These are phyloP conservation scores for Phytopythium chamaehyphon DNA, from an alignment of 352 stramenopile genomes.

Conservation along the genomic window DNA sequence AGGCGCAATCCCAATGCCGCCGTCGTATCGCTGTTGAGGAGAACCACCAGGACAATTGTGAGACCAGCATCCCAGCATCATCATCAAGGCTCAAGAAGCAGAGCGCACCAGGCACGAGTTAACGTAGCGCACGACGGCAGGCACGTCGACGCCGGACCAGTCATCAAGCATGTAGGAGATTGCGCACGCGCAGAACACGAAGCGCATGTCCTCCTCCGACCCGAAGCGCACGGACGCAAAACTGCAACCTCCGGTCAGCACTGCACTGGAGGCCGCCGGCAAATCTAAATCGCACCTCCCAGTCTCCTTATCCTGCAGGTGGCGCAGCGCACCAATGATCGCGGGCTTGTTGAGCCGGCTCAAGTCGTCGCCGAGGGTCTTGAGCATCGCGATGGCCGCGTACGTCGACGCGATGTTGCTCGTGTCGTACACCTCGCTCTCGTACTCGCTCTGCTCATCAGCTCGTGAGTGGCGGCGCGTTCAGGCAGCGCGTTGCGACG, in stretches of 20 bases:
- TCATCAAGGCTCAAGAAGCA: background rate
- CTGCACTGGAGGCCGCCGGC: background rate
- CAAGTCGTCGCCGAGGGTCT: slow-evolving; percentile 83
- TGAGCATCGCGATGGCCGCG: slow-evolving; percentile 75
- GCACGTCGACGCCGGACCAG: slow-evolving; percentile 70
- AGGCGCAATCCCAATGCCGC: slow-evolving; percentile 66
- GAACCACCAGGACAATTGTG: background rate
- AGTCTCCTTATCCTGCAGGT: slow-evolving; percentile 71
- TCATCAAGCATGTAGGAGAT: slow-evolving; percentile 87
- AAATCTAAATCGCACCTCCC: slow-evolving; percentile 30
- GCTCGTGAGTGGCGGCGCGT: background rate
- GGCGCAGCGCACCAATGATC: slow-evolving; percentile 54
- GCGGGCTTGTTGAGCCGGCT: slow-evolving; percentile 65
- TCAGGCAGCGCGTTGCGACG: no score
- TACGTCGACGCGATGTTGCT: slow-evolving; percentile 87
- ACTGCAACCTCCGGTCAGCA: slow-evolving; percentile 16
- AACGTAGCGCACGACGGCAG: slow-evolving; percentile 70
- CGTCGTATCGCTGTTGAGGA: slow-evolving; percentile 63
- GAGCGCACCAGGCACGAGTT: slow-evolving; percentile 71
- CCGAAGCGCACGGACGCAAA: slow-evolving; percentile 67
- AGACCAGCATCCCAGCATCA: background rate
- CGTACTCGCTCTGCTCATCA: slow-evolving; percentile 36
- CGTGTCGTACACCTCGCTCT: slow-evolving; percentile 75
- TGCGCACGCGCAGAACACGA: slow-evolving; percentile 85
- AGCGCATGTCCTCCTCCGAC: slow-evolving; percentile 87